Evolutionary conservation across 2,329 filamentous ascomycete genomes (phyloP).

Genomic region (Epichloe sibirici): DNA sequence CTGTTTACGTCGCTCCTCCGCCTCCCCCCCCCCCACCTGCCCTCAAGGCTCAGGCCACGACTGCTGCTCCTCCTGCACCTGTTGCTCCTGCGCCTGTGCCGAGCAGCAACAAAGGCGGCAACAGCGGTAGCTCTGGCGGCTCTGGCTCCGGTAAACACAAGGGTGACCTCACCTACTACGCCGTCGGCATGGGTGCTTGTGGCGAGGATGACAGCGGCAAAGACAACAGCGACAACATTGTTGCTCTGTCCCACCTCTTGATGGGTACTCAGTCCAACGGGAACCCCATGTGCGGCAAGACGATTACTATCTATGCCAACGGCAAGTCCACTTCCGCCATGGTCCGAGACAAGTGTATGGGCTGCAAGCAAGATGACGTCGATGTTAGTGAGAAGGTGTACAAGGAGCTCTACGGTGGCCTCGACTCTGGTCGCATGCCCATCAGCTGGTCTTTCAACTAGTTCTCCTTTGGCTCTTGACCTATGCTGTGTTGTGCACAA

Average conservation of each 20-base stretch:
- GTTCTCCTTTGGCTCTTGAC: slow-evolving; percentile 1
- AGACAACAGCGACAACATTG: slow-evolving; percentile 44
- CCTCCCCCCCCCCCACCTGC: slow-evolving; percentile 7
- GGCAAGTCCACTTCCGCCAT: slow-evolving; percentile 46
- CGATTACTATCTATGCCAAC: slow-evolving; percentile 47
- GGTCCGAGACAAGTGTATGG: slow-evolving; percentile 66
- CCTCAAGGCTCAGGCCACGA: background rate
- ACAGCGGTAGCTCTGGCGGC: slow-evolving; percentile 8
- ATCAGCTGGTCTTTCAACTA: slow-evolving; percentile 37
- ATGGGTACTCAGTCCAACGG: slow-evolving; percentile 54
- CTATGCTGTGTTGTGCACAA: slow-evolving; percentile 7
- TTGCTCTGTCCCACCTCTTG: slow-evolving; percentile 53
- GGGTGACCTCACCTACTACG: slow-evolving; percentile 67
- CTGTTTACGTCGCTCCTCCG: slow-evolving; percentile 7
- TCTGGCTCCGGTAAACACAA: slow-evolving; percentile 20
- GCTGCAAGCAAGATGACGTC: slow-evolving; percentile 44
- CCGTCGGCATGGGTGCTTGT: slow-evolving; percentile 56
- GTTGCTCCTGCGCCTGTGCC: slow-evolving; percentile 8
- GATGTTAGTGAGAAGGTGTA: slow-evolving; percentile 50
- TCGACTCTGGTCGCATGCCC: slow-evolving; percentile 29
- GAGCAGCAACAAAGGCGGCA: background rate
- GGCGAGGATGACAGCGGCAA: slow-evolving; percentile 47
- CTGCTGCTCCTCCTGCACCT: slow-evolving; percentile 9
- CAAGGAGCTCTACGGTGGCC: slow-evolving; percentile 34
- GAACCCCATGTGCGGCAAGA: slow-evolving; percentile 60